phyloP scores from a whole-genome alignment of 768 basidiomycete species.

The Pseudohyphozyma bogoriensis region DNA sequence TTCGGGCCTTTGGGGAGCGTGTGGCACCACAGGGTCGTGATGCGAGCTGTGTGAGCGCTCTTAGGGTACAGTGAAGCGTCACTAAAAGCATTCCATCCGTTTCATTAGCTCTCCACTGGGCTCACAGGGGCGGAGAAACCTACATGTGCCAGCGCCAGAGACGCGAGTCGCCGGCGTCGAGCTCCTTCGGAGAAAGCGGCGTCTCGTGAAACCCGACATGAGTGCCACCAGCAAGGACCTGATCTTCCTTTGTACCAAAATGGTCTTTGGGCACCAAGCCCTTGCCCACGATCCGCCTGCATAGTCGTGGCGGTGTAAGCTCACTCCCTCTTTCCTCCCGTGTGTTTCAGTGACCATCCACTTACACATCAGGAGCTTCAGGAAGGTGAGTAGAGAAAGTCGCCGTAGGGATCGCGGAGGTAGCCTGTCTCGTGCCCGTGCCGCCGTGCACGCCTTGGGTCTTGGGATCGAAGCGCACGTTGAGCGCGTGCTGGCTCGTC shows the following conservation, averaged over 20 bases:
- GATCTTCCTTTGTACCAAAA: neutral
- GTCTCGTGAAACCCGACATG: neutral
- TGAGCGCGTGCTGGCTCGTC: neutral
- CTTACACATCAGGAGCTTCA: neutral
- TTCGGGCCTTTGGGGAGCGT: neutral
- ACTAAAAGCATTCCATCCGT: neutral
- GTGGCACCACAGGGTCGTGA: neutral
- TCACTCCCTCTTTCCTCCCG: neutral
- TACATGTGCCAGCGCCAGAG: neutral
- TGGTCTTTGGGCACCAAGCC: neutral
- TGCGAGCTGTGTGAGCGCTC: neutral
- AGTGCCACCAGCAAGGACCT: neutral
- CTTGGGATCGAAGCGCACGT: neutral
- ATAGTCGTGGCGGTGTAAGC: neutral
- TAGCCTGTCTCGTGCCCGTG: neutral
- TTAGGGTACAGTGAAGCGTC: neutral
- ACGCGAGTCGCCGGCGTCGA: neutral
- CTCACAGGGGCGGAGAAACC: neutral
- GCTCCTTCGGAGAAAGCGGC: neutral
- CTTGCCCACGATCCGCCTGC: neutral
- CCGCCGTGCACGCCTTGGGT: neutral
- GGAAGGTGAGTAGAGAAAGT: neutral
- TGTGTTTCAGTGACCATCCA: no score
- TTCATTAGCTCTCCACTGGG: neutral
- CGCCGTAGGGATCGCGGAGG: neutral